phyloP scores from a whole-genome alignment of 805 yeast species.

The Babjeviella inositovora region DNA sequence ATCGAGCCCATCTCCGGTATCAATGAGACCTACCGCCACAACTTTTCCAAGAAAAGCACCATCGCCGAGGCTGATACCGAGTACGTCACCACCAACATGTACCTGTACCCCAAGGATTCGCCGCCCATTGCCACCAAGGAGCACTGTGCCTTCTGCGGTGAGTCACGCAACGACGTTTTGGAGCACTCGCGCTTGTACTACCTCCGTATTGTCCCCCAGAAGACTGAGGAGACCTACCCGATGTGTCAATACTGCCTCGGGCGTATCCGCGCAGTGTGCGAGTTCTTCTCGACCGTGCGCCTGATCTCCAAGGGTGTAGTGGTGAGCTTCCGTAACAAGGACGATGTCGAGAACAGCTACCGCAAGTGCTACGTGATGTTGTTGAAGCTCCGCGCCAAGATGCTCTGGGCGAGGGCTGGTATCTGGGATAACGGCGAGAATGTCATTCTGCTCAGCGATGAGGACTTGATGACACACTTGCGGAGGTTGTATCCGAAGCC shows the following conservation, averaged over 20 bases:
- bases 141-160: constrained; percentile 80
- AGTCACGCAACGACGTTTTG: constrained; percentile 47
- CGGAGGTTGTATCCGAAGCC: too few species aligned
- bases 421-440: constrained; percentile 68
- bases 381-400: constrained; percentile 43
- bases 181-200: constrained; percentile 69
- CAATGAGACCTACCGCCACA: constrained; percentile 51
- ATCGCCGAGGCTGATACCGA: constrained; percentile 5
- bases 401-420: constrained; percentile 79
- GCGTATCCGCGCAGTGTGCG: constrained; percentile 70
- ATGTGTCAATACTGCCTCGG: constrained; percentile 72
- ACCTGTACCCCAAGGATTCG: constrained; percentile 23
- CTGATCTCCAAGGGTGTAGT: constrained; percentile 36
- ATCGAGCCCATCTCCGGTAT: constrained; percentile 80
- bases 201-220: constrained; percentile 27
- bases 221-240: constrained; percentile 28
- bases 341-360: constrained; percentile 31
- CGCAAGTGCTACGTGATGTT: constrained; percentile 28
- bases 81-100: constrained; percentile 14
- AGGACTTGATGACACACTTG: too few species aligned
- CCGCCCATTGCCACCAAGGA: constrained; percentile 64
- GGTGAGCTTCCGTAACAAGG: constrained; percentile 37
- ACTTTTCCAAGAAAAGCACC: constrained; percentile 6
- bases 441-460: too few species aligned
- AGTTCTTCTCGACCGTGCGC: constrained; percentile 63